These are phyloP conservation scores for Hymenochaete sp. DNA, from an alignment of 1,284 basidiomycete species.

Conservation along the genomic window DNA sequence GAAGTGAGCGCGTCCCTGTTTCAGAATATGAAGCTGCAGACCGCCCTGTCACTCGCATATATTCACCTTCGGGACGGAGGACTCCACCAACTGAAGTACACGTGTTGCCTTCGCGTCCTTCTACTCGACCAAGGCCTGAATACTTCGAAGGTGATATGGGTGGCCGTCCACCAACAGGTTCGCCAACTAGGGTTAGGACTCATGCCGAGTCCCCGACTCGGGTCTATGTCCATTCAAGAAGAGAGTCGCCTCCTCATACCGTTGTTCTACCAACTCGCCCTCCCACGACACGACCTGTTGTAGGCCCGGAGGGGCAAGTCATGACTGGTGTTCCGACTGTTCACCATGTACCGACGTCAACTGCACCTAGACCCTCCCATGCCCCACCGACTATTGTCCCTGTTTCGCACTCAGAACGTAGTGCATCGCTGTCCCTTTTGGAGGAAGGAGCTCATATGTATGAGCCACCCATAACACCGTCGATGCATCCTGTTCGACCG, in stretches of 20 bases:
- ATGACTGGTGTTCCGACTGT: too few relatives aligned
- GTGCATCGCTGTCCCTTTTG: too few relatives aligned
- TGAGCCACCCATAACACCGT: neutral
- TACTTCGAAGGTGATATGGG: neutral
- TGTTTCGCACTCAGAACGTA: neutral
- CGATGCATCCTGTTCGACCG: constrained; percentile 3
- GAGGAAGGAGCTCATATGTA: too few relatives aligned
- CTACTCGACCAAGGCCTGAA: neutral
- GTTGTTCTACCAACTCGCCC: neutral
- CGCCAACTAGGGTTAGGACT: neutral
- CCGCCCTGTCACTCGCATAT: neutral
- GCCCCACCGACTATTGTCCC: neutral
- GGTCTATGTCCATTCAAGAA: constrained; percentile 3
- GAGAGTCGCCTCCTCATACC: neutral
- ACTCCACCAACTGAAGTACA: too few relatives aligned
- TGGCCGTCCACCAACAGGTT: neutral
- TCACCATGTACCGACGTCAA: too few relatives aligned
- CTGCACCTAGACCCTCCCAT: too few relatives aligned
- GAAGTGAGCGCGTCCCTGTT: too few relatives aligned
- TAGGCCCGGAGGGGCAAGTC: neutral
- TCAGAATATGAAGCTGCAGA: neutral
- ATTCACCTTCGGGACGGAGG: neutral
- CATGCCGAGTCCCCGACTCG: constrained; percentile 1
- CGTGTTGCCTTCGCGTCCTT: too few relatives aligned
- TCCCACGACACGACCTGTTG: constrained; percentile 1